A percentile compares a stretch with the other conserved stretches of the same genome.
Evolutionary conservation across 371 early-diverging fungal genomes (phyloP).

Genomic region (Mortierella sp.): DNA sequence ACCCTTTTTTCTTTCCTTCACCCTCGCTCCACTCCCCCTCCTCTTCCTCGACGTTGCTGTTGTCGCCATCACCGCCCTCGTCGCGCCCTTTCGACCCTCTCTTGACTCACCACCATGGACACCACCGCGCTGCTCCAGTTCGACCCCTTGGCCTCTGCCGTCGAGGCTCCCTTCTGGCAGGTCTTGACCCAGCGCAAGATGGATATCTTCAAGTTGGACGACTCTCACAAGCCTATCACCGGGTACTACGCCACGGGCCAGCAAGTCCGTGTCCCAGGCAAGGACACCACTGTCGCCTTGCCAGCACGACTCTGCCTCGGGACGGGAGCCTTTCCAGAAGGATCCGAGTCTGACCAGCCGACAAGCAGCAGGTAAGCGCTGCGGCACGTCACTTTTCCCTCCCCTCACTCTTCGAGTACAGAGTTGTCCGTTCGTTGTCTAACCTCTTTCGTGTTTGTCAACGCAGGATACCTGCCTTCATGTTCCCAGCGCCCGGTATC

Average conservation of each 20-base stretch:
- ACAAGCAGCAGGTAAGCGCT: slow-evolving; percentile 18
- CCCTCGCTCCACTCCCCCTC: background rate
- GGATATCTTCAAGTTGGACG: slow-evolving; percentile 80
- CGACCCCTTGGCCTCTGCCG: slow-evolving; percentile 82
- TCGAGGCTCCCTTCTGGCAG: slow-evolving; percentile 94
- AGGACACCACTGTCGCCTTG: slow-evolving; percentile 42
- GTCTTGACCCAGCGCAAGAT: slow-evolving; percentile 83
- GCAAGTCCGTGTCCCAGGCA: slow-evolving; percentile 45
- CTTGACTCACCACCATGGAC: background rate
- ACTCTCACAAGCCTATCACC: slow-evolving; percentile 61
- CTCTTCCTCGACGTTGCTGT: background rate
- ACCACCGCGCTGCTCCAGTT: slow-evolving; percentile 74
- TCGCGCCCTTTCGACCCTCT: too few species aligned
- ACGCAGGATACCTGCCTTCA: slow-evolving; percentile 57
- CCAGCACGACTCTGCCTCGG: slow-evolving; percentile 57
- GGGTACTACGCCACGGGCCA: slow-evolving; percentile 75
- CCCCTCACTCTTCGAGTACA: background rate
- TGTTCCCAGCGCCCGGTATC: slow-evolving; percentile 64
- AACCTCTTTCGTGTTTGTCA: background rate
- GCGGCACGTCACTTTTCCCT: background rate
- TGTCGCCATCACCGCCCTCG: background rate
- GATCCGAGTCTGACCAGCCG: slow-evolving; percentile 4
- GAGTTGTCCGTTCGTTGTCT: background rate
- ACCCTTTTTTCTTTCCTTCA: slow-evolving; percentile 5
- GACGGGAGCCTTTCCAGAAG: slow-evolving; percentile 50